Percentiles rank a stretch among this genome's conserved stretches.
Conservation (phyloP, 1,139 yeast species). For the Casaregolazyma lundiana region DNA sequence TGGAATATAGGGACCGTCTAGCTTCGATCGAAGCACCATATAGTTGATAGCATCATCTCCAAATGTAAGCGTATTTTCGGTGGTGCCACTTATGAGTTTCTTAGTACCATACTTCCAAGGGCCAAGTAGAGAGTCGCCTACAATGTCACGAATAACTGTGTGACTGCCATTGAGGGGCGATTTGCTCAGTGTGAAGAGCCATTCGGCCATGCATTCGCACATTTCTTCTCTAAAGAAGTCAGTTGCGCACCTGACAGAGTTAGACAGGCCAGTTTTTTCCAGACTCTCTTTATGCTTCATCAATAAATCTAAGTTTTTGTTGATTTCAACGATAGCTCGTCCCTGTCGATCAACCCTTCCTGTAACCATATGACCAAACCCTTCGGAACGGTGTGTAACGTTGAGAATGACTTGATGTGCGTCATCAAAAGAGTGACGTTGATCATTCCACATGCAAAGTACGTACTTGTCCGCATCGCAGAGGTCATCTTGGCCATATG, state of each 20-base stretch:
- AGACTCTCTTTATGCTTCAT: constrained; percentile 51
- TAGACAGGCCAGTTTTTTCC: constrained; percentile 57
- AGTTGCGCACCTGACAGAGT: constrained; percentile 61
- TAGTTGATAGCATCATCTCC: constrained; percentile 2
- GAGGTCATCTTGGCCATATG: constrained; percentile 44
- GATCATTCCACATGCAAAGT: constrained; percentile 71
- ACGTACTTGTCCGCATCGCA: constrained; percentile 47
- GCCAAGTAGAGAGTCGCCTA: constrained; percentile 50
- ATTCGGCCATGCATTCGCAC: constrained; percentile 64
- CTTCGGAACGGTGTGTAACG: constrained; percentile 61
- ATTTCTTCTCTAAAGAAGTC: constrained; percentile 78
- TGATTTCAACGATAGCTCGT: constrained; percentile 60
- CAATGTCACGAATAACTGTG: constrained; percentile 44
- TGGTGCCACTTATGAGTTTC: background rate
- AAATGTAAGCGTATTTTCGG: background rate
- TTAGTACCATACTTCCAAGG: constrained; percentile 47
- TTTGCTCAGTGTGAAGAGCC: constrained; percentile 59
- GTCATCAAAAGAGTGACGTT: constrained; percentile 67
- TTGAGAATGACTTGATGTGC: constrained; percentile 61
- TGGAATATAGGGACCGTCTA: constrained; percentile 22
- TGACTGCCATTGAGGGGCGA: constrained; percentile 53
- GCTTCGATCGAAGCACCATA: constrained; percentile 8
- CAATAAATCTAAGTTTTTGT: constrained; percentile 48
- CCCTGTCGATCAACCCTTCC: constrained; percentile 61
- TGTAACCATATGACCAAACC: constrained; percentile 72